Percentiles rank a stretch among this genome's conserved stretches.
Conservation (phyloP, 805 yeast species). For the Ogataea zsoltii region DNA sequence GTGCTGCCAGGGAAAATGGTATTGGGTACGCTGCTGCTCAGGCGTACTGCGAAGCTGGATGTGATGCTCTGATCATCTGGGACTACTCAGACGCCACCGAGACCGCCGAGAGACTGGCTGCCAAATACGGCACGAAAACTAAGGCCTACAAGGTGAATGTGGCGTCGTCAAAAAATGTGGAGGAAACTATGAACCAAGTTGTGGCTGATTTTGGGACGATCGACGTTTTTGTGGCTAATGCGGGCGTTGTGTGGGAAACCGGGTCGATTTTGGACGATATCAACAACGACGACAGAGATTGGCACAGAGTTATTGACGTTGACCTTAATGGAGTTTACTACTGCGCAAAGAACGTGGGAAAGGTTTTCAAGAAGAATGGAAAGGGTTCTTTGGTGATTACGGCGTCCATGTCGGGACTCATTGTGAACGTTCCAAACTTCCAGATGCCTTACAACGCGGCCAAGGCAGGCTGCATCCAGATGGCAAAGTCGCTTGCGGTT, state of each 20-base stretch:
- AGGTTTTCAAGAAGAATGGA: constrained; percentile 47
- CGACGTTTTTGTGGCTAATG: constrained; percentile 44
- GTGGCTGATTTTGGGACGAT: constrained; percentile 42
- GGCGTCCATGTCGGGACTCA: constrained; percentile 57
- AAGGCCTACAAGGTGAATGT: constrained; percentile 37
- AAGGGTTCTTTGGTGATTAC: constrained; percentile 52
- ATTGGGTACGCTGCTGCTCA: constrained; percentile 82
- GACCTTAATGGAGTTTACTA: constrained; percentile 53
- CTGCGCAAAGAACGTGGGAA: constrained; percentile 53
- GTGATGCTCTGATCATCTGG: constrained; percentile 61
- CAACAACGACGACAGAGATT: constrained; percentile 36
- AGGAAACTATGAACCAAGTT: constrained; percentile 32
- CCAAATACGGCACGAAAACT: constrained; percentile 30
- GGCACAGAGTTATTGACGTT: constrained; percentile 48
- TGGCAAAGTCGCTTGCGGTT: constrained; percentile 48
- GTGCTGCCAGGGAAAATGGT: constrained; percentile 66
- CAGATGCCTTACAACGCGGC: constrained; percentile 53
- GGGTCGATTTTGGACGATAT: constrained; percentile 35
- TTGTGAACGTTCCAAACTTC: constrained; percentile 53
- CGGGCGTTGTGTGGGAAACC: constrained; percentile 39
- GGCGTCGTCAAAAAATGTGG: constrained; percentile 37
- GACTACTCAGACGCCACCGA: constrained; percentile 30
- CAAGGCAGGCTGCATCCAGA: constrained; percentile 51
- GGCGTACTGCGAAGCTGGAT: constrained; percentile 86
- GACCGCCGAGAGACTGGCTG: constrained; percentile 19